Evolutionary conservation across 495 filamentous ascomycete species (phyloP), one percentile per base, ranked within the genome.

Genomic region (Penicillium pancosmium): DNA sequence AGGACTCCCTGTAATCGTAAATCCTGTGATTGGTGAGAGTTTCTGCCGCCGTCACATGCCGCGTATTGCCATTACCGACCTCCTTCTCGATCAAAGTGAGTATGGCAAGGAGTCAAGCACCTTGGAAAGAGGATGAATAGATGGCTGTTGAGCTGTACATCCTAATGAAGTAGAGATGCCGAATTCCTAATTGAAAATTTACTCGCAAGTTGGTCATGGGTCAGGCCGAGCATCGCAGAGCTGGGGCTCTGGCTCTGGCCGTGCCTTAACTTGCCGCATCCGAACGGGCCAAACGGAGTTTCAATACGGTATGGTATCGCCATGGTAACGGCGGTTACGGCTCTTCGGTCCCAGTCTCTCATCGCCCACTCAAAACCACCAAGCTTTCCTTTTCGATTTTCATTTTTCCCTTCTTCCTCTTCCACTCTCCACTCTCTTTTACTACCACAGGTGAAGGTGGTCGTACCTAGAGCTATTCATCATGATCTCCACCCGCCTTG

Each of bases 401-500:
- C 62, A 50, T 52, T 44, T 72, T 71, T 68, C 59, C 54, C 60
- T 63, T 57, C 61, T 64, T 69, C 50, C 59, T 56, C 65, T 66
- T 57, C 59, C 61, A 67, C 67, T 67, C 67, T 74, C 72, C 75
- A 73, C 74, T 76, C 70, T 66, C 65, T 65, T 53, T 62, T 67
- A 50, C 60, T 66, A 53, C 60, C 73, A 68, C 73, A 70, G 64
- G 72, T 78, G 73, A 77, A 78, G 70, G 69, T 80, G 67, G 71
- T 78, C 61, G 61, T 65, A 73, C 68, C 64, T 67, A 63, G 59
- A 74, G 69, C 75, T 77, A 13, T 70, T 58, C 74, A 82, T 68
- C 61, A 84, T 84, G 82, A 81, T 84, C 65, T 76, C 80, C 64
- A 74, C 81, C 68, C 77, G 77, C 70, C 73, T 84, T 66, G 77